Base-by-base conservation (phyloP, 352 stramenopile species). In the Halophytophthora batemanensis region DNA sequence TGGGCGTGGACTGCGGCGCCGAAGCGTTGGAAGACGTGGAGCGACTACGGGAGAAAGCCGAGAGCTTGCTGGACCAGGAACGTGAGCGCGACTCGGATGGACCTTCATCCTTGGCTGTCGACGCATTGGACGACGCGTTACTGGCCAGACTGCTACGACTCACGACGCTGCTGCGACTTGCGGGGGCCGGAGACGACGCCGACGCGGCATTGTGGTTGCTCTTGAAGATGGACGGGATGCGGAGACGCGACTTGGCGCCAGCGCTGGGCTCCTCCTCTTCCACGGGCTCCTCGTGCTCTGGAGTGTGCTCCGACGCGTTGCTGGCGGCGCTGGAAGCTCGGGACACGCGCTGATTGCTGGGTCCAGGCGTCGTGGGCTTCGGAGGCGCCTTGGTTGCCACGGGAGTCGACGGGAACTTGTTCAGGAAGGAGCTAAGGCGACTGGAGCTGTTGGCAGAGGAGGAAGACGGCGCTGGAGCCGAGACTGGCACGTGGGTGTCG, bases 31-130 rank as follows among this genome's bases (percentile, higher is more conserved):
- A 70, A 18, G 69, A 76, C 6, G 69, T 58, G 3, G 69, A 80
- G 2, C 61, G 44, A 25, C 59, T 72, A 14, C 74, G 71, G 2
- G 69, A 66, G 39, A 90, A 90, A 36, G 78, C 74, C 23, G 63
- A 69, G 4, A 90, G 65, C 53, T 87, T 90, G 52, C 64, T 72
- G 45, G 79, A 90, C 47, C 83, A 82, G 5, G 76, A 70, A 18
- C 77, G 74, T 12, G 65, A 66, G 13, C 64, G 51, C 6, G 28
- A 29, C n/a, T 58, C 31, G 25, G 25, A 31, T 8, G 36, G 19
- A 17, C n/a, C 34, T n/a, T 69, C 67, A 15, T 76, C 66, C 23
- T 68, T 70, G 19, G 53, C 53, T 3, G 52, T 60, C 1, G 63
- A 69, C 4, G 64, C 40, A 6, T 44, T 55, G 3, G 66, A 66